phyloP scores from a whole-genome alignment of 768 basidiomycete species.

The Rhizopogon salebrosus region DNA sequence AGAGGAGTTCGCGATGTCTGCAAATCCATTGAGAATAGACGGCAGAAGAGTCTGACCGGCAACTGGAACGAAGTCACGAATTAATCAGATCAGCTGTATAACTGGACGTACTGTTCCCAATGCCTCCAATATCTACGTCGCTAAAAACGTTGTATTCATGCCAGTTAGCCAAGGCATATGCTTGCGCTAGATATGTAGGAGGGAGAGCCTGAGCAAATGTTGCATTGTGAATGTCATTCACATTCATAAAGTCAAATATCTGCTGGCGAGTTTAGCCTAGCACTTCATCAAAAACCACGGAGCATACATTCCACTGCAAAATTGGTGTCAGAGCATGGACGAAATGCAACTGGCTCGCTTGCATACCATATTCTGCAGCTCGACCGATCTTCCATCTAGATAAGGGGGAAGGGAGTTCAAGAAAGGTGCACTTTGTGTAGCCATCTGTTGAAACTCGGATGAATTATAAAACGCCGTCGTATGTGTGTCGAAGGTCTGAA shows the following conservation, averaged over 20 bases:
- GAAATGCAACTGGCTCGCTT: background rate
- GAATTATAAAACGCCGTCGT: constrained; percentile 55
- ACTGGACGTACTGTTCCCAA: constrained; percentile 52
- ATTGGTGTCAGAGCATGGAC: constrained; percentile 6
- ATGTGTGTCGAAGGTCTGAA: constrained; percentile 42
- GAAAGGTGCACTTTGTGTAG: constrained; percentile 40
- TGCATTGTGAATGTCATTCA: constrained; percentile 61
- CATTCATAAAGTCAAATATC: constrained; percentile 74
- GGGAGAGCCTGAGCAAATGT: constrained; percentile 47
- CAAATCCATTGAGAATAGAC: constrained; percentile 49
- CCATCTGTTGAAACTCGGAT: constrained; percentile 41
- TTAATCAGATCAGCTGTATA: background rate
- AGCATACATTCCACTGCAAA: constrained; percentile 41
- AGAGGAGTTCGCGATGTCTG: constrained; percentile 42
- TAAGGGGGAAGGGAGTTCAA: constrained; percentile 43
- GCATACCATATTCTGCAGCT: constrained; percentile 53
- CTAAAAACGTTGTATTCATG: constrained; percentile 71
- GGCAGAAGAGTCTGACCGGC: constrained; percentile 63
- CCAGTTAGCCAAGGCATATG: constrained; percentile 60
- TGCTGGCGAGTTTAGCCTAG: constrained; percentile 15
- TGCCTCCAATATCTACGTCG: constrained; percentile 43
- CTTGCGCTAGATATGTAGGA: constrained; percentile 44
- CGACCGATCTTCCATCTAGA: constrained; percentile 49
- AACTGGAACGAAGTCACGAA: constrained; percentile 34
- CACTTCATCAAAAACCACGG: background rate